Conservation (phyloP, 2,329 filamentous ascomycete species). For the Cercospora citrullina region DNA sequence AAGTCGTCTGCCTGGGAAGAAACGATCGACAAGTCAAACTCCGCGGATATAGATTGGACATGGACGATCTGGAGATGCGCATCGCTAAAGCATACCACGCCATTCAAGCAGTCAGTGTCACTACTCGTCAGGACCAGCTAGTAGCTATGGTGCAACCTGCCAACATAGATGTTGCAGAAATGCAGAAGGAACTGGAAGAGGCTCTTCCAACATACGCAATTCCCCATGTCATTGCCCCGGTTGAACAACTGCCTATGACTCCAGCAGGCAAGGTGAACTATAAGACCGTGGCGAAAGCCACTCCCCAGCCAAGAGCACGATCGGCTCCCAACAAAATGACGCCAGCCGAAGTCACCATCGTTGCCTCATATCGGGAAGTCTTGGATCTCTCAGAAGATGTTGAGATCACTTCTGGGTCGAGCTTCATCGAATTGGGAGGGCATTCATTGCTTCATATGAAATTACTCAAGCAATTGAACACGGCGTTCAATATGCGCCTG, state of each 20-base stretch:
- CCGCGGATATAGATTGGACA: no score
- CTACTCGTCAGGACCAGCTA: not conserved
- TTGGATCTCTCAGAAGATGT: not conserved
- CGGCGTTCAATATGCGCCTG: not conserved
- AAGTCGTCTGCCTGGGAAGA: no score
- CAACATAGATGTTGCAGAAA: not conserved
- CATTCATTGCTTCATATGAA: not conserved
- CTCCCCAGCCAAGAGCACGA: not conserved
- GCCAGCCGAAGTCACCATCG: not conserved
- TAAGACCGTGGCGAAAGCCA: not conserved
- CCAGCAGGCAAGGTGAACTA: not conserved
- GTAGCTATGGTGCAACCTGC: constrained; percentile 8
- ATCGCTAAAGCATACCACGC: not conserved
- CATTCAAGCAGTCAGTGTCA: constrained; percentile 1
- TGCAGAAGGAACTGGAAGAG: not conserved
- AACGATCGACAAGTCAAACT: no score
- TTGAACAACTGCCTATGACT: not conserved
- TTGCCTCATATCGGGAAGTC: not conserved
- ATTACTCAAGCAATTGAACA: not conserved
- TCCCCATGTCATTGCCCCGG: not conserved
- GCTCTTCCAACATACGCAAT: not conserved
- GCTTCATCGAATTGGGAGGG: not conserved
- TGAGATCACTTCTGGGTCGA: not conserved
- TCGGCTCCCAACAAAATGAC: not conserved
- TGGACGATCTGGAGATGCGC: no score